Evolutionary conservation across 2,329 filamentous ascomycete species (phyloP).

Genomic region (Pezicula radicicola): DNA sequence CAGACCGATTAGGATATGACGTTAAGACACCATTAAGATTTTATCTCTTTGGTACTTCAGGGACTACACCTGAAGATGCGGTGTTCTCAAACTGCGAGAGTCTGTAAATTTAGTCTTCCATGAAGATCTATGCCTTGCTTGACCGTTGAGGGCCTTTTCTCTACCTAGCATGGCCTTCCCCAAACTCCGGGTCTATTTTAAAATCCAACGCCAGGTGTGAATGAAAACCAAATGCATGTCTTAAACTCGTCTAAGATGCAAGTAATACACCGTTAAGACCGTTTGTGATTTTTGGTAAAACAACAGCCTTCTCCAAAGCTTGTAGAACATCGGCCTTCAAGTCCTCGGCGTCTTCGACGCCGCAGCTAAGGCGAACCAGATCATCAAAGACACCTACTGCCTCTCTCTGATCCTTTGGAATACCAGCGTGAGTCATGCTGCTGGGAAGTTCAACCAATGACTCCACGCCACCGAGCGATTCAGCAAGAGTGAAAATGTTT

Average conservation of each 20-base stretch:
- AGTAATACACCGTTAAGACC: constrained; percentile 14
- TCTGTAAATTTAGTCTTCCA: too few species aligned
- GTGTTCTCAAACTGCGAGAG: too few species aligned
- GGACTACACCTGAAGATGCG: too few species aligned
- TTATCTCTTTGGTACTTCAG: too few species aligned
- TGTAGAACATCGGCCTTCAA: constrained; percentile 77
- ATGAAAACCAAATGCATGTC: neutral
- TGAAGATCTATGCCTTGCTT: too few species aligned
- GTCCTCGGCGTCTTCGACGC: constrained; percentile 87
- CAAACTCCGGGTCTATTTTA: neutral
- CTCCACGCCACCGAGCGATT: constrained; percentile 91
- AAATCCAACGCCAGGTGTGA: neutral
- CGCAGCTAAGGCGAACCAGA: constrained; percentile 88
- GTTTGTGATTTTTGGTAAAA: constrained; percentile 28
- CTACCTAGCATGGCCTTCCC: too few species aligned
- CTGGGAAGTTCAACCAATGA: constrained; percentile 87
- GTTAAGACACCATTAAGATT: too few species aligned
- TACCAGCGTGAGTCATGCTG: constrained; percentile 96
- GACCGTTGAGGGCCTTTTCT: too few species aligned
- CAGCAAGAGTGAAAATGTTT: constrained; percentile 87
- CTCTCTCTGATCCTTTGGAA: constrained; percentile 86
- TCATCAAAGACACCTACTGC: constrained; percentile 93
- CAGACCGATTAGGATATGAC: too few species aligned
- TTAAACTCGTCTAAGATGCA: neutral
- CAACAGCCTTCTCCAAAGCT: constrained; percentile 75